phyloP scores from a whole-genome alignment of 1,284 basidiomycete genomes.

The Uromyces viciae-fabae region DNA sequence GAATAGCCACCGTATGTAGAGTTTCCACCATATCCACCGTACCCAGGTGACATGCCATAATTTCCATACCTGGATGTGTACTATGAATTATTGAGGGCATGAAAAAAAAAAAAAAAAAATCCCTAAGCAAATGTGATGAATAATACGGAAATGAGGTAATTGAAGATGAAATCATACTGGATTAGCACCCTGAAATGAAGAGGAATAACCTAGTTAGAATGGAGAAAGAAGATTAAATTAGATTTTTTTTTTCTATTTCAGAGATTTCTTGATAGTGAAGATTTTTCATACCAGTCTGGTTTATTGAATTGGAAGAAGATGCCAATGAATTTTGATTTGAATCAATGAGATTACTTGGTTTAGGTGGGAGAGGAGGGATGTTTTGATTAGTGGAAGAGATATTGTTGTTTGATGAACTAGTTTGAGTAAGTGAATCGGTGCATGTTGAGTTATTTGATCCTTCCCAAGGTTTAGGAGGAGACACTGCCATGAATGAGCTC shows the following conservation, averaged over 20 bases:
- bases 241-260: not conserved
- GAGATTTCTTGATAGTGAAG: not conserved
- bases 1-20: slow-evolving; percentile 53
- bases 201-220: not conserved
- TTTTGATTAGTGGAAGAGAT: not conserved
- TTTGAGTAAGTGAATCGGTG: not conserved
- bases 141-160: not conserved
- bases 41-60: slow-evolving; percentile 6
- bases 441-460: not conserved
- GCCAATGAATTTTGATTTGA: not conserved
- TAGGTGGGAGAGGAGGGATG: slow-evolving; percentile 10
- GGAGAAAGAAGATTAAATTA: not conserved
- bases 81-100: not conserved
- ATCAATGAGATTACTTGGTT: not conserved
- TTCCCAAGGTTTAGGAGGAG: slow-evolving; percentile 40
- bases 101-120: not conserved
- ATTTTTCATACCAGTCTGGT: not conserved
- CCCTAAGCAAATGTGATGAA: not conserved
- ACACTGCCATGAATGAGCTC: slow-evolving; percentile 34
- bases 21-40: slow-evolving; percentile 57
- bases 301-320: not conserved
- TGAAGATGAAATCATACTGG: slow-evolving; percentile 1
- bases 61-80: slow-evolving; percentile 7
- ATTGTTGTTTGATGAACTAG: not conserved
- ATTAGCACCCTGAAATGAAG: not conserved